Base-by-base conservation (phyloP, 306 rosid genomes). In the Quercus alba region DNA sequence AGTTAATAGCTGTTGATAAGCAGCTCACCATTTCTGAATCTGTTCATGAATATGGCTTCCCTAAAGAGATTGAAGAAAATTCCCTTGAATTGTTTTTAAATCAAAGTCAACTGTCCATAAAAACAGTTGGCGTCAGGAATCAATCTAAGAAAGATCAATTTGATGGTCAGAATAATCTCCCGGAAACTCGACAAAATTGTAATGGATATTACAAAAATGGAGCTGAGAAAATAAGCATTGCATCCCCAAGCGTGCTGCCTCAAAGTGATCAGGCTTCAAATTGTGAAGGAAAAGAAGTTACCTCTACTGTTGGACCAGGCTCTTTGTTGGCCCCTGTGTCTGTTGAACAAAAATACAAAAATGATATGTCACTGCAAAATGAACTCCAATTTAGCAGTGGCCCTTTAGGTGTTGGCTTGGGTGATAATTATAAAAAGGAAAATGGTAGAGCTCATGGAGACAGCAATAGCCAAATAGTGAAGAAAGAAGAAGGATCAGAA, bases 391-490 rank as follows among this genome's bases (percentile, higher is more conserved):
- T 55, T 21, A 30, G 15, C 41, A 4, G n/a, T 41, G 33, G 28
- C 72, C 54, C 17, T 54, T 28, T 30, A 66, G 28, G 19, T 23
- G 14, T 49, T 15, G 75, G 5, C 56, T 54, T 35, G 51, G 56
- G 56, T 31, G 75, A 35, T 56, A 20, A 20, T 25, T 56, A 21
- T 58, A 78, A 58, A 46, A 56, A n/a, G 26, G 63, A 71, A n/a
- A 68, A 58, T 25, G 63, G 23, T 57, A 41, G 63, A 71, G 62
- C 21, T 18, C 81, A 78, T 7, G 18, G 52, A 46, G 81, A 71
- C 25, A 51, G 26, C 44, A 71, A 58, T 56, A 44, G 46, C 23
- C 63, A 30, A 56, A 70, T 31, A 19, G 44, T 57, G 72, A 58
- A 78, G 33, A 3, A 70, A 46, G 33, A 19, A 41, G 72, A 75